Evolutionary conservation across 1,139 yeast genomes (phyloP).

Genomic region (Candida anutae): DNA sequence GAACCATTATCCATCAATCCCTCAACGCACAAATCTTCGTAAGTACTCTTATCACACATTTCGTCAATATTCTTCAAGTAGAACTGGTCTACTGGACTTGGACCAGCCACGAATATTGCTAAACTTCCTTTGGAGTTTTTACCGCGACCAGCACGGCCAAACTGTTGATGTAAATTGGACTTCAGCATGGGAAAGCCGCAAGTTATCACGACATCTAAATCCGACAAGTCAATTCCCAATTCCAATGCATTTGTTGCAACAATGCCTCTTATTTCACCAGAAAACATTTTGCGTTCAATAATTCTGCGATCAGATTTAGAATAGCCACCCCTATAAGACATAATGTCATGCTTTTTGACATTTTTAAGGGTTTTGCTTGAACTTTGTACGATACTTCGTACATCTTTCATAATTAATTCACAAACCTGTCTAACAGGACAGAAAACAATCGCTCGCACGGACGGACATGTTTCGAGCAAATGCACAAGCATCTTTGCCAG

Average conservation of each 20-base stretch:
- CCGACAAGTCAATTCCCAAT: constrained; percentile 90
- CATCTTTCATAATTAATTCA: constrained; percentile 80
- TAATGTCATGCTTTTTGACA: constrained; percentile 50
- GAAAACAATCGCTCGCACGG: constrained; percentile 69
- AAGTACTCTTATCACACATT: constrained; percentile 40
- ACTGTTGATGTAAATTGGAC: constrained; percentile 86
- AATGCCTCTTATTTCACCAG: constrained; percentile 75
- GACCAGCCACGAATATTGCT: constrained; percentile 77
- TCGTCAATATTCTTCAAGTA: constrained; percentile 66
- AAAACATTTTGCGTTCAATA: constrained; percentile 86
- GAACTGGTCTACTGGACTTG: constrained; percentile 80
- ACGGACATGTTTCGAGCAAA: constrained; percentile 46
- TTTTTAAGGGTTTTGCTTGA: constrained; percentile 27
- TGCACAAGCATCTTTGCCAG: constrained; percentile 68
- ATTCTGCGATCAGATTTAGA: constrained; percentile 76
- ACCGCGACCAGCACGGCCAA: constrained; percentile 93
- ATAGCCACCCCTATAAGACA: constrained; percentile 95
- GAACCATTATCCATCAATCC: constrained; percentile 29
- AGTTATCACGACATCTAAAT: constrained; percentile 80
- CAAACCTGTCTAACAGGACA: constrained; percentile 83
- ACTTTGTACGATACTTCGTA: constrained; percentile 33
- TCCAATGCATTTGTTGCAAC: constrained; percentile 94
- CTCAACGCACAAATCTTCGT: constrained; percentile 39
- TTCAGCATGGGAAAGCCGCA: constrained; percentile 89
- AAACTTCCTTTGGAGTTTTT: constrained; percentile 54